phyloP scores from a whole-genome alignment of 768 basidiomycete genomes.

The Leccinum ochraceum region DNA sequence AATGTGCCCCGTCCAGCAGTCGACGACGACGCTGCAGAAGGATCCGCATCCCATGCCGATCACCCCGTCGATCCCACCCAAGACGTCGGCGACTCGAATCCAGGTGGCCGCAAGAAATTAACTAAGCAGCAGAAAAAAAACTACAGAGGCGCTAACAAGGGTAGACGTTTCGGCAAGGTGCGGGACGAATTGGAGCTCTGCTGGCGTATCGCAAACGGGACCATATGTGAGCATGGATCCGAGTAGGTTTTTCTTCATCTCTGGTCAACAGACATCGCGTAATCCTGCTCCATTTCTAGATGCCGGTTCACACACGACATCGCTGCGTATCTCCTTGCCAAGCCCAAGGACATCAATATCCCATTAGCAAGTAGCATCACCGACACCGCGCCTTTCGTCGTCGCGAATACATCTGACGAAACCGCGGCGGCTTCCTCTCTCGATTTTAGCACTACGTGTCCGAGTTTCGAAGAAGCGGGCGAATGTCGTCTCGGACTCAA shows the following conservation, averaged over 20 bases:
- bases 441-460: conserved; percentile 26
- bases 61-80: conserved; percentile 31
- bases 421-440: conserved; percentile 13
- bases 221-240: conserved; percentile 67
- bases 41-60: conserved; percentile 40
- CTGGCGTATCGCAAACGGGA: conserved; percentile 72
- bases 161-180: conserved; percentile 72
- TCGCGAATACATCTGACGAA: conserved; percentile 9
- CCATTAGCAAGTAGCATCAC: conserved; percentile 47
- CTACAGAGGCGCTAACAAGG: conserved; percentile 81
- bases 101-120: conserved; percentile 40
- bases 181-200: conserved; percentile 84
- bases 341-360: conserved; percentile 70
- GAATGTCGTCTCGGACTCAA: conserved; percentile 64
- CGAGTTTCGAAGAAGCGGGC: conserved; percentile 30
- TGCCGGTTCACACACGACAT: conserved; percentile 85
- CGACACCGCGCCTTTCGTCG: conserved; percentile 53
- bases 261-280: not conserved
- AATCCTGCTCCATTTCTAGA: conserved; percentile 34
- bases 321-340: conserved; percentile 69
- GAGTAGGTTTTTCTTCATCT: conserved; percentile 42
- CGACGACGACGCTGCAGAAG: conserved; percentile 69
- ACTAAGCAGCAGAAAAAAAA: conserved; percentile 73
- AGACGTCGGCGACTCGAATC: conserved; percentile 27
- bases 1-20: conserved; percentile 27